A percentile compares a stretch with the other conserved stretches of the same genome.
These are phyloP conservation scores for Eucalyptus rudis DNA, from an alignment of 345 rosid species.

Conservation along the genomic window DNA sequence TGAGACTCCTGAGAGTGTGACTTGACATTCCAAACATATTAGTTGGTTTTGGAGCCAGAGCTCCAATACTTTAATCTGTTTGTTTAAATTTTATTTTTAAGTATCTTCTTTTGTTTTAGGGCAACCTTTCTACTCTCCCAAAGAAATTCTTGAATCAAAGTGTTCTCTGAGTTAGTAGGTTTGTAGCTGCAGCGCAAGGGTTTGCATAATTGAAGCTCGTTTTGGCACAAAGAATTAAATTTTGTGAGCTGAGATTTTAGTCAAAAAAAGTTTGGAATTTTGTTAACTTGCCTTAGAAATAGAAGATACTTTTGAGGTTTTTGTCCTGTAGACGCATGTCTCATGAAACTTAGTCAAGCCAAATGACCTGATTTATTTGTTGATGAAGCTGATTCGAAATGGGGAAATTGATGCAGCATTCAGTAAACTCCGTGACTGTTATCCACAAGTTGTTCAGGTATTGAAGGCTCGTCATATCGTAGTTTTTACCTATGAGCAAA, in stretches of 20 bases:
- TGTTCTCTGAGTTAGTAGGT: background rate
- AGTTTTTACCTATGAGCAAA: background rate
- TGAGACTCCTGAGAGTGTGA: background rate
- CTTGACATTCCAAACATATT: background rate
- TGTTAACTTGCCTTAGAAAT: background rate
- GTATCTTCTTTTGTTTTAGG: background rate
- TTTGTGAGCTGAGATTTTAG: background rate
- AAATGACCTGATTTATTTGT: slow-evolving; percentile 1
- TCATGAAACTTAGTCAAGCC: background rate
- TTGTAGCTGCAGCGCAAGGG: background rate
- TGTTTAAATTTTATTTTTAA: background rate
- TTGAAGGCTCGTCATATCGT: background rate
- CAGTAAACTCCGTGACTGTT: slow-evolving; percentile 51
- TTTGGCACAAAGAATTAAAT: background rate
- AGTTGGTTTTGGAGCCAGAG: background rate
- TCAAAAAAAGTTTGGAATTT: background rate
- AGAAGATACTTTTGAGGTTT: background rate
- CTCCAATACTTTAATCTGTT: background rate
- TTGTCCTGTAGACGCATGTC: background rate
- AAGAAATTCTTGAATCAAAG: background rate
- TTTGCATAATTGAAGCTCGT: background rate
- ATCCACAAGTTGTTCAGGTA: slow-evolving; percentile 88
- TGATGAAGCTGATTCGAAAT: slow-evolving; percentile 59
- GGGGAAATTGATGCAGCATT: slow-evolving; percentile 77
- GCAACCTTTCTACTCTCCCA: background rate